Evolutionary conservation across 176 grass and related monocot genomes (phyloP), one percentile per base, ranked within the genome.

Genomic region (Eragrostis nindensis): DNA sequence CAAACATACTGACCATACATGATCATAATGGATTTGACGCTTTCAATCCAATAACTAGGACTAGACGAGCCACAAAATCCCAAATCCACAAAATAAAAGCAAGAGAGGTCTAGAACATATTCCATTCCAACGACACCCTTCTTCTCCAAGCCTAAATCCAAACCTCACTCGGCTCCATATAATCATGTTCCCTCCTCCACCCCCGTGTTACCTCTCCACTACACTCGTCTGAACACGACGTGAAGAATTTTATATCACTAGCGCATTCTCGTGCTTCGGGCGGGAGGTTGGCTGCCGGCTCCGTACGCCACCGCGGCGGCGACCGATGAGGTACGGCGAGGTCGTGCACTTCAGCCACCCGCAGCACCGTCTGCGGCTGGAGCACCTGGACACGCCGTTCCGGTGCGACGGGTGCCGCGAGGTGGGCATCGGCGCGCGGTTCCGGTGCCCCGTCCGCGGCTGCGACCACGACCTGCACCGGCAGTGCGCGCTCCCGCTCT

Each of bases 381-480:
- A 88, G 86, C 91, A 95, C 79, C 50, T 76, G 17, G 92, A 93
- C 55, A 84, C 85, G 39, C 92, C 92, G 41, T 98, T 95, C 90
- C 91, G 91, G 55, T 98, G 95, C 65, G 95, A 98, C 22, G 95
- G 95, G 2, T 98, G 95, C 91, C 85, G 81, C 54, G 95, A 98
- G 87, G 82, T 79, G 6, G 95, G 92, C 45, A 93, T 98, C 43
- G 95, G 95, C 25, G 81, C 92, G 11, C 95, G 95, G 32, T 95
- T 88, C 83, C 89, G 84, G 4, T 98, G 95, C 81, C 71, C 83
- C 0, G 13, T 41, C 69, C 29, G 11, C 0, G 60, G 71, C 24
- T 98, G 95, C 85, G 95, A 98, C 78, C 94, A 93, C 87, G 95
- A 98, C 79, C 66, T 98, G 6, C 95, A 98, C 92, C 88, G 91